Evolutionary conservation across 345 rosid genomes (phyloP), one percentile per base, ranked within the genome.

Genomic region (Firmiana major): DNA sequence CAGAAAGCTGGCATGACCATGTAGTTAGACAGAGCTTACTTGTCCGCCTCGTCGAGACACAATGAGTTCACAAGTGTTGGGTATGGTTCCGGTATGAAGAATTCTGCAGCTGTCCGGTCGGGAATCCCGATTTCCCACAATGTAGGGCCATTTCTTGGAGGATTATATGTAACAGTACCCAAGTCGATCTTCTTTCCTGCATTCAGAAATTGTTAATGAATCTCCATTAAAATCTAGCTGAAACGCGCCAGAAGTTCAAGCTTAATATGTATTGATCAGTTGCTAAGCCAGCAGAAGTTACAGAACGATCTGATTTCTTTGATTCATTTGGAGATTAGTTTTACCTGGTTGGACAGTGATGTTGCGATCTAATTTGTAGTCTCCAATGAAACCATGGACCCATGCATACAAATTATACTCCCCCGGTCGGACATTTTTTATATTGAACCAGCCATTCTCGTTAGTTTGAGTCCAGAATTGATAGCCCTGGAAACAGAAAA

Each of bases 61-160:
- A 93, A 65, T 19, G 71, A 77, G 77, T 92, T 96, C 34, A 59
- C 36, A 55, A 90, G 86, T 4, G 78, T 77, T 8, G 94, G 97
- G 45, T 88, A 74, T 4, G 97, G 83, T 22, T 88, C 84, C 0
- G 99, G 97, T 63, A 93, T 83, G 48, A 62, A 87, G 80, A 89
- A 95, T 64, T 93, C 98, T 6, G 86, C 86, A 5, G 98, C 98
- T 1, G 83, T 83, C 16, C 98, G 90, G 55, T 93, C 92, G 1
- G 98, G 93, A 76, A 79, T 21, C n/a, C 97, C 97, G 2, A 96
- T 96, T 87, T 93, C 97, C 97, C 97, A 93, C 11, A 92, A 28
- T 2, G 99, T 96, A 0, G 88, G 89, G 31, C 99, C 98, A 5
- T 75, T 84, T 85, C 98, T 87, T 2, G 90, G 99, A 19, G 98